These are phyloP conservation scores for Agaricus blazei DNA, from an alignment of 768 basidiomycete genomes.

Conservation along the genomic window DNA sequence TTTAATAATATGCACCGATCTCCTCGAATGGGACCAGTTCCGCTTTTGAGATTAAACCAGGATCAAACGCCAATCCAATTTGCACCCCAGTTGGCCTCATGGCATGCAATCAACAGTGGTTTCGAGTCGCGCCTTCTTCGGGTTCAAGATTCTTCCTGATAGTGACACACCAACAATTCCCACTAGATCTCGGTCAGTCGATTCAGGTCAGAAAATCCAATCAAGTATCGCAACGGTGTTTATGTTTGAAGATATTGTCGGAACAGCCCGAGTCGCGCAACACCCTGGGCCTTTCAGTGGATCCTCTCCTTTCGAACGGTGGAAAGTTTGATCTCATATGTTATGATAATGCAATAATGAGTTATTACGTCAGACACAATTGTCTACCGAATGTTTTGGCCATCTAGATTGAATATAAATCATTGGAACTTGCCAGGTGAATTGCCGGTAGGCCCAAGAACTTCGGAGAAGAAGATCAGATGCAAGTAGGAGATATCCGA, in stretches of 20 bases:
- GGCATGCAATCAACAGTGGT: neutral
- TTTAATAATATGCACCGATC: neutral
- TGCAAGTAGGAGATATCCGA: constrained; percentile 1
- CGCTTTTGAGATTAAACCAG: neutral
- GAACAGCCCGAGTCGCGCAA: neutral
- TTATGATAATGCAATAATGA: neutral
- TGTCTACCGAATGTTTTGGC: neutral
- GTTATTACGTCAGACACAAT: constrained; percentile 1
- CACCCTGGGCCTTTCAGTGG: neutral
- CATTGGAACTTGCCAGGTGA: neutral
- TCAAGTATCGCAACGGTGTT: neutral
- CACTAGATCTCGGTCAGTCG: neutral
- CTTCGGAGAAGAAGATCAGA: neutral
- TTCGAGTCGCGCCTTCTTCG: neutral
- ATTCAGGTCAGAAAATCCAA: neutral
- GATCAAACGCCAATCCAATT: neutral
- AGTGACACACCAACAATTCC: neutral
- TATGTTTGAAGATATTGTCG: constrained; percentile 5
- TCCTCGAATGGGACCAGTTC: neutral
- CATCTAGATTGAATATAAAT: neutral
- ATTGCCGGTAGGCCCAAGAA: neutral
- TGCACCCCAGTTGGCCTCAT: constrained; percentile 10
- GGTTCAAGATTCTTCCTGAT: neutral
- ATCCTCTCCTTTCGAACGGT: neutral
- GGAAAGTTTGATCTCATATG: neutral